A percentile compares a stretch with the other conserved stretches of the same genome.
Conservation (phyloP, 306 rosid species). For the Rosa chinensis region DNA sequence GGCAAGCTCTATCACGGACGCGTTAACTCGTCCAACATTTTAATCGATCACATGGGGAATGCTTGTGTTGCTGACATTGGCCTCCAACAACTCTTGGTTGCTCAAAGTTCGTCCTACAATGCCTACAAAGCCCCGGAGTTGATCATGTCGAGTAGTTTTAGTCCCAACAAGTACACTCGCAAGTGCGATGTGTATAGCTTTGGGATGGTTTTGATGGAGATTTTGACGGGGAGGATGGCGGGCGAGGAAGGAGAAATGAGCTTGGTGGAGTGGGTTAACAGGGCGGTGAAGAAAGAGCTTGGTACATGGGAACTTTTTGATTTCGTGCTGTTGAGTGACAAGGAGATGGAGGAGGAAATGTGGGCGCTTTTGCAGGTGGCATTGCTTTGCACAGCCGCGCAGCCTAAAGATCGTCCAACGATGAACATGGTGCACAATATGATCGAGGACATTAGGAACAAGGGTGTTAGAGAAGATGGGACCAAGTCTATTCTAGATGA, state of each 20-base stretch:
- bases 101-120: background rate
- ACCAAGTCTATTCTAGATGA: constrained; percentile 17
- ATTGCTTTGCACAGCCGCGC: constrained; percentile 25
- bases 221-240: constrained; percentile 24
- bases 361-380: constrained; percentile 24
- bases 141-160: background rate
- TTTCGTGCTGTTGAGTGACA: constrained; percentile 25
- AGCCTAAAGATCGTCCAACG: constrained; percentile 26
- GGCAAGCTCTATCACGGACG: constrained; percentile 30
- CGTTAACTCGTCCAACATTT: constrained; percentile 25
- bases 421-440: constrained; percentile 28
- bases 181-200: constrained; percentile 34
- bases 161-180: background rate
- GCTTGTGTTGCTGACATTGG: constrained; percentile 26
- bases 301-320: constrained; percentile 27
- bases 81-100: constrained; percentile 20
- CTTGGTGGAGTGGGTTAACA: constrained; percentile 11
- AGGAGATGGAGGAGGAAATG: constrained; percentile 23
- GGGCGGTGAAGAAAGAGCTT: constrained; percentile 1
- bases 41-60: constrained; percentile 16
- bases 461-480: constrained; percentile 8
- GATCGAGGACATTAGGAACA: constrained; percentile 26
- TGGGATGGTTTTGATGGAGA: constrained; percentile 36
- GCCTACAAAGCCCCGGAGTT: constrained; percentile 28
- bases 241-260: constrained; percentile 7